phyloP scores from a whole-genome alignment of 1,284 basidiomycete species.

The Meripilus lineatus region DNA sequence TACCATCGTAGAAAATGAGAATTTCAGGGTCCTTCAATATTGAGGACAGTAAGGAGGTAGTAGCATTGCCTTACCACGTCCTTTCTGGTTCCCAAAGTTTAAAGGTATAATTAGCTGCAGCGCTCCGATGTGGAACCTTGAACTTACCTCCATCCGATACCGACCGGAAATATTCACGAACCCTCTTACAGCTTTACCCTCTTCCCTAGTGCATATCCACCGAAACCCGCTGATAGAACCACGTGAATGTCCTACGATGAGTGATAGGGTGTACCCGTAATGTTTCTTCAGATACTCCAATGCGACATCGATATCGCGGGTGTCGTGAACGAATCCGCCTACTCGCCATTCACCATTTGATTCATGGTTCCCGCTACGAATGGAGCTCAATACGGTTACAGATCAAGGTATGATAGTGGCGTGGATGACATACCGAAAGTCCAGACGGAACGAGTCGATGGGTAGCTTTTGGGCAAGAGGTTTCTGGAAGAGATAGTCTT shows the following conservation, averaged over 20 bases:
- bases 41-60: not conserved
- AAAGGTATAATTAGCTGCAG: not conserved
- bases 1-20: not conserved
- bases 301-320: constrained; percentile 60
- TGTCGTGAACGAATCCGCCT: constrained; percentile 50
- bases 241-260: constrained; percentile 71
- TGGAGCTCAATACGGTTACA: not conserved
- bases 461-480: constrained; percentile 4
- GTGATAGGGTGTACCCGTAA: constrained; percentile 61
- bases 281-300: constrained; percentile 51
- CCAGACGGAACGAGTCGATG: constrained; percentile 39
- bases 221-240: constrained; percentile 60
- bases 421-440: constrained; percentile 62
- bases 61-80: not conserved
- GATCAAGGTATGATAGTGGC: not conserved
- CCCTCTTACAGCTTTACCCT: constrained; percentile 47
- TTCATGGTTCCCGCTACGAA: constrained; percentile 66
- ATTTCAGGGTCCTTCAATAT: constrained; percentile 11
- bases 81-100: not conserved
- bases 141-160: constrained; percentile 67
- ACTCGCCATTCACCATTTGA: constrained; percentile 62
- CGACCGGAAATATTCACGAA: constrained; percentile 70
- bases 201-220: constrained; percentile 57
- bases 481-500: constrained; percentile 49
- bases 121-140: too few species aligned